phyloP scores from a whole-genome alignment of 164 flowering plant genomes.

The Berberis thunbergii region DNA sequence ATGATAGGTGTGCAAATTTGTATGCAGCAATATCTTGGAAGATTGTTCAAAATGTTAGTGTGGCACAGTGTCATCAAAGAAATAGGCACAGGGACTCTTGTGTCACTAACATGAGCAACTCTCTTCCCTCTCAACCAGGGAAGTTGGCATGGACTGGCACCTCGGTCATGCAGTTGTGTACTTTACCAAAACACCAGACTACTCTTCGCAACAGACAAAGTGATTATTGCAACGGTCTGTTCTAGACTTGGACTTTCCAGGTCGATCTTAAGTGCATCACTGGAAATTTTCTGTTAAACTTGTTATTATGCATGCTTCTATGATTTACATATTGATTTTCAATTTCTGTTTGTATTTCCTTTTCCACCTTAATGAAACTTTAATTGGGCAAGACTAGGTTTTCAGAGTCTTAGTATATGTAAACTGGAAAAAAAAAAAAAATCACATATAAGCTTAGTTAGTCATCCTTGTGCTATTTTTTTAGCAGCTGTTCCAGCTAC shows the following conservation, averaged over 20 bases:
- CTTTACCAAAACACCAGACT: conserved; percentile 38
- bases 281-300: background rate
- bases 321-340: conserved; percentile 1
- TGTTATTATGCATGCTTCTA: background rate
- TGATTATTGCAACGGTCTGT: conserved; percentile 95
- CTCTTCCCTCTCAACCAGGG: conserved; percentile 58
- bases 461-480: background rate
- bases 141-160: conserved; percentile 60
- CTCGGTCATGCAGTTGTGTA: conserved; percentile 62
- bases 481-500: conserved; percentile 58
- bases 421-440: too few species aligned
- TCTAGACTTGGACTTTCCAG: conserved; percentile 56
- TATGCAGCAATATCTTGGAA: conserved; percentile 91
- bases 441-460: background rate
- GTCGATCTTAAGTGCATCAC: conserved; percentile 23
- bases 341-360: background rate
- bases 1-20: conserved; percentile 44
- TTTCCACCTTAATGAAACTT: too few species aligned
- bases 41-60: conserved; percentile 60
- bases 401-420: too few species aligned
- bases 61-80: conserved; percentile 53
- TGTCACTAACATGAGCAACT: conserved; percentile 44
- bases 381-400: too few species aligned
- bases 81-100: conserved; percentile 49
- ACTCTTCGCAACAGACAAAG: conserved; percentile 44